Conservation (phyloP, 176 grass and related monocot species). For the Oryza brachyantha region DNA sequence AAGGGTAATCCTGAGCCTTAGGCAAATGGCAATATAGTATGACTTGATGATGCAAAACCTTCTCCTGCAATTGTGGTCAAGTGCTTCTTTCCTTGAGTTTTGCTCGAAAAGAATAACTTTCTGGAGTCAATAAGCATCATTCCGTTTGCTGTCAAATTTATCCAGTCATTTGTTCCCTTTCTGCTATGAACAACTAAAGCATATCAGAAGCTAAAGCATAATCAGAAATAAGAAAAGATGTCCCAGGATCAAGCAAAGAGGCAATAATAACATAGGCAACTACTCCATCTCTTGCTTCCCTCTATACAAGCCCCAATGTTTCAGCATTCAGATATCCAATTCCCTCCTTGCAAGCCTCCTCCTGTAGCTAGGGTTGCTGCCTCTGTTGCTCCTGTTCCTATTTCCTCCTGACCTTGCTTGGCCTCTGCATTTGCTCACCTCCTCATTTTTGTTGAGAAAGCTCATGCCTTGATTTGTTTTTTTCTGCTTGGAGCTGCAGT, state of each 20-base stretch:
- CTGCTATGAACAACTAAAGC: conserved; percentile 17
- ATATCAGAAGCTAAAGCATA: neutral
- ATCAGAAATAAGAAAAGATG: neutral
- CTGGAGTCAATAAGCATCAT: conserved; percentile 4
- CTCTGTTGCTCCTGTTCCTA: neutral
- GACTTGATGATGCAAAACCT: neutral
- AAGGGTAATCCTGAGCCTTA: neutral
- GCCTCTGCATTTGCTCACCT: neutral
- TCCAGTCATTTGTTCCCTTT: neutral
- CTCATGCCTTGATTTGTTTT: neutral
- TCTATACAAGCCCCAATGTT: conserved; percentile 10
- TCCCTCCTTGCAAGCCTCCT: conserved; percentile 49
- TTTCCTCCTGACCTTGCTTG: conserved; percentile 26
- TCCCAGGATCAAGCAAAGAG: conserved; percentile 26
- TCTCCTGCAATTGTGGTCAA: neutral
- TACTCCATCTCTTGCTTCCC: conserved; percentile 62
- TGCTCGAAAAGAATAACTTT: conserved; percentile 17
- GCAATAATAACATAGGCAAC: conserved; percentile 1
- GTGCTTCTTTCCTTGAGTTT: neutral
- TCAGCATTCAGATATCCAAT: conserved; percentile 56
- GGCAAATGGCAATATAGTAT: neutral
- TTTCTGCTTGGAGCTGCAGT: neutral
- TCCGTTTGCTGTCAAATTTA: neutral
- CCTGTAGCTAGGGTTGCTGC: neutral
- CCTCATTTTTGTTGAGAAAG: neutral